Conservation (phyloP, 176 grass and related monocot genomes). For the Typha latifolia region DNA sequence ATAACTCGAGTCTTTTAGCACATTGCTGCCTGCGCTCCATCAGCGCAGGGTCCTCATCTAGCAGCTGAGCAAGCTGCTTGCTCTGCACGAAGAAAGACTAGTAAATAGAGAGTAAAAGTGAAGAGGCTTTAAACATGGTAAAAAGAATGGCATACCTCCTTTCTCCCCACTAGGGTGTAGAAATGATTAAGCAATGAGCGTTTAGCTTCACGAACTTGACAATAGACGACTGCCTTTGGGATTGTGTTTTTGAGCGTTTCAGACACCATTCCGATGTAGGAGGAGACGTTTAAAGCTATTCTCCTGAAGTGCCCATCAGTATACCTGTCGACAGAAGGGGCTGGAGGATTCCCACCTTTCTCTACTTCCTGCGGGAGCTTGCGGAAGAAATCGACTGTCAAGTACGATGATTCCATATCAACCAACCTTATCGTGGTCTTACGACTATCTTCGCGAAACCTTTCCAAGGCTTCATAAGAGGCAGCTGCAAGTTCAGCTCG, state of each 20-base stretch:
- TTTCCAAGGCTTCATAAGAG: conserved; percentile 85
- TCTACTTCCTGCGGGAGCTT: conserved; percentile 98
- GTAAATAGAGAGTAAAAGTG: neutral
- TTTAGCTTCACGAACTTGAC: conserved; percentile 23
- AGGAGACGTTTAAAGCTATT: conserved; percentile 26
- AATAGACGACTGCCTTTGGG: conserved; percentile 13
- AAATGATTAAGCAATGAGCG: conserved; percentile 18
- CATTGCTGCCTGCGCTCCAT: conserved; percentile 16
- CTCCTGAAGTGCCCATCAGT: conserved; percentile 93
- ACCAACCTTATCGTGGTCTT: conserved; percentile 90
- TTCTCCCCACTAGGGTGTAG: conserved; percentile 7
- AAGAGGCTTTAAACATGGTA: neutral
- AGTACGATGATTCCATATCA: conserved; percentile 94
- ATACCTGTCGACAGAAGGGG: conserved; percentile 95
- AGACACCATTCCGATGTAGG: conserved; percentile 13
- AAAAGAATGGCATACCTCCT: conserved; percentile 7
- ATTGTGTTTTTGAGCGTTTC: conserved; percentile 12
- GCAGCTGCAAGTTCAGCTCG: conserved; percentile 80
- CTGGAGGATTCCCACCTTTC: conserved; percentile 90
- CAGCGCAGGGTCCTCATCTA: conserved; percentile 22
- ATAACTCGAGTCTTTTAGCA: conserved; percentile 20
- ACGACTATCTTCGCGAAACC: conserved; percentile 97
- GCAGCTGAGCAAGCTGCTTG: conserved; percentile 13
- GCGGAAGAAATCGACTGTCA: conserved; percentile 98
- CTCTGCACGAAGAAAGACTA: neutral